phyloP scores from a whole-genome alignment of 371 early-diverging fungal genomes.

The Mucor racemosus region DNA sequence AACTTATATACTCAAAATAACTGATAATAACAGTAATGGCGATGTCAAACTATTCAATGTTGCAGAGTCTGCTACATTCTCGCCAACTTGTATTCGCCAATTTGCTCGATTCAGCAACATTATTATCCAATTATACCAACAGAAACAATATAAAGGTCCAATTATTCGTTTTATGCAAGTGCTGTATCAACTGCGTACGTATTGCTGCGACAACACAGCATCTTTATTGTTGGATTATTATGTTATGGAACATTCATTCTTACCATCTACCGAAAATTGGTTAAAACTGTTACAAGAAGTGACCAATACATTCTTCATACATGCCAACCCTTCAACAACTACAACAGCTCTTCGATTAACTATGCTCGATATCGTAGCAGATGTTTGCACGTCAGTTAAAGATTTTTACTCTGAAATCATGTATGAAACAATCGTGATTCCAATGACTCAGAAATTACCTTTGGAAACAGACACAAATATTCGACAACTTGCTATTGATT shows the following conservation, averaged over 20 bases:
- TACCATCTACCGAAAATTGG: conserved; percentile 72
- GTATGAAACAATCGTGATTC: conserved; percentile 57
- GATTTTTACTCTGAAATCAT: conserved; percentile 62
- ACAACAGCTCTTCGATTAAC: conserved; percentile 44
- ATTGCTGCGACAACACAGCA: conserved; percentile 63
- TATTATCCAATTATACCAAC: conserved; percentile 27
- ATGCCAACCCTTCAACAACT: conserved; percentile 28
- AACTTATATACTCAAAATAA: conserved; percentile 23
- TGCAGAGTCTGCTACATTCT: not conserved
- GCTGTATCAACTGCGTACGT: conserved; percentile 58
- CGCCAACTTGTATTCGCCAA: conserved; percentile 18
- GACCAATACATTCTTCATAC: conserved; percentile 61
- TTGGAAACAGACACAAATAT: conserved; percentile 57
- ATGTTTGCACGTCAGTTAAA: conserved; percentile 61
- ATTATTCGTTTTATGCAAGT: conserved; percentile 59
- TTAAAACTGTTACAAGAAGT: conserved; percentile 58
- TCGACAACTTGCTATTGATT: conserved; percentile 50
- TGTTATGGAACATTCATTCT: conserved; percentile 61
- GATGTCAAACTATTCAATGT: conserved; percentile 19
- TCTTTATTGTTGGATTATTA: conserved; percentile 62
- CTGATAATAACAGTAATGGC: conserved; percentile 27
- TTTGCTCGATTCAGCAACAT: conserved; percentile 35
- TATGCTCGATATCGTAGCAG: conserved; percentile 58
- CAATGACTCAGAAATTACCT: conserved; percentile 58
- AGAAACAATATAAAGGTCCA: conserved; percentile 45